Percentiles rank a stretch among this genome's conserved stretches.
Evolutionary conservation across 108 stramenopile genomes (phyloP).

Genomic region (Pseudonitzschia delicatissima): DNA sequence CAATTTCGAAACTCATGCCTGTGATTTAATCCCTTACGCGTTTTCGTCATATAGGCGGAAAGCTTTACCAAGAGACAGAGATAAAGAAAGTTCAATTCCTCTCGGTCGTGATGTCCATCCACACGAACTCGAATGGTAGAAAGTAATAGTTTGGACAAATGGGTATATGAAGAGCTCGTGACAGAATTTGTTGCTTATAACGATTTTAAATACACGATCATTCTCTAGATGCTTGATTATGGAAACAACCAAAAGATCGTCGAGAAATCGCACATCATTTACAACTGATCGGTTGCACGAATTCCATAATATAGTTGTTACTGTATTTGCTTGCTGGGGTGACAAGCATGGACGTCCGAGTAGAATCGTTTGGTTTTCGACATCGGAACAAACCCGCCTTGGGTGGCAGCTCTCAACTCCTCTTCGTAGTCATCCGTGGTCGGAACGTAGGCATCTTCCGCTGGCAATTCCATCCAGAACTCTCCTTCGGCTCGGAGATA

Average conservation of each 20-base stretch:
- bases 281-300: too few species aligned
- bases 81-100: constrained; percentile 85
- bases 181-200: too few species aligned
- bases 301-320: neutral
- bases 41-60: constrained; percentile 10
- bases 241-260: too few species aligned
- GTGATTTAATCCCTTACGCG: neutral
- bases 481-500: constrained; percentile 63
- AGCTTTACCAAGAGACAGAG: constrained; percentile 78
- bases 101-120: constrained; percentile 84
- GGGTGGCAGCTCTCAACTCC: constrained; percentile 11
- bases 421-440: constrained; percentile 34
- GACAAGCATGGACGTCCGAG: constrained; percentile 43
- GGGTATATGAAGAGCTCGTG: too few species aligned
- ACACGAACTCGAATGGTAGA: constrained; percentile 91
- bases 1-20: neutral
- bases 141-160: too few species aligned
- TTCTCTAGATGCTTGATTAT: too few species aligned
- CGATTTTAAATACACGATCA: too few species aligned
- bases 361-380: constrained; percentile 33
- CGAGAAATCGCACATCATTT: too few species aligned
- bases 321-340: constrained; percentile 10
- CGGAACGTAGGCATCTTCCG: constrained; percentile 58
- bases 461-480: constrained; percentile 61
- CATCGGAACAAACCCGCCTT: constrained; percentile 22